These are phyloP conservation scores for Kwoniella newhampshirensis DNA, from an alignment of 768 basidiomycete species.

Conservation along the genomic window DNA sequence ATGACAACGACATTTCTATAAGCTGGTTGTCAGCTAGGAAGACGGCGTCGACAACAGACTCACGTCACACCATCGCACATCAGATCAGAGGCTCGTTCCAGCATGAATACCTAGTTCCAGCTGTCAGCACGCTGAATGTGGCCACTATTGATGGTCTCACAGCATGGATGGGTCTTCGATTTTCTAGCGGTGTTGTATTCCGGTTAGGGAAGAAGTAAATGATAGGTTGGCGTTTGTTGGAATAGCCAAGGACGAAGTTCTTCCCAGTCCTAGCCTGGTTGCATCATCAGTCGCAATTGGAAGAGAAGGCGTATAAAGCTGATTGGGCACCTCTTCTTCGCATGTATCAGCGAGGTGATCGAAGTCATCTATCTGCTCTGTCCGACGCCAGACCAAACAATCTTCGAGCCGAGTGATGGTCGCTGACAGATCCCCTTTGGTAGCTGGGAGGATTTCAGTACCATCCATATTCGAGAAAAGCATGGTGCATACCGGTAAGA, in stretches of 20 bases:
- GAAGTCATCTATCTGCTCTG: constrained; percentile 43
- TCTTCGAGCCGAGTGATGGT: constrained; percentile 42
- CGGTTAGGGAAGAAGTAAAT: constrained; percentile 47
- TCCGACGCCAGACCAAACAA: constrained; percentile 43
- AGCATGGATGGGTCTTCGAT: constrained; percentile 35
- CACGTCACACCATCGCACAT: constrained; percentile 48
- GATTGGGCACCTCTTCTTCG: constrained; percentile 42
- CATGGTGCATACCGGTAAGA: constrained; percentile 26
- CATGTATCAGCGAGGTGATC: constrained; percentile 36
- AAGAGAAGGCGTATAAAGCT: no score
- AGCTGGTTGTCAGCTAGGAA: not conserved
- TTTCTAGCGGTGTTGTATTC: constrained; percentile 31
- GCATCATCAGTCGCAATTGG: not conserved
- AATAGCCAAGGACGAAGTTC: constrained; percentile 41
- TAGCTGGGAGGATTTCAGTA: constrained; percentile 20
- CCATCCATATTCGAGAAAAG: not conserved
- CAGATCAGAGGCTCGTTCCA: constrained; percentile 47
- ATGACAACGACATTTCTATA: constrained; percentile 37
- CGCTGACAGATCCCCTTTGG: constrained; percentile 34
- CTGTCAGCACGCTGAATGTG: constrained; percentile 9
- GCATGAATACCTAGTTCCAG: constrained; percentile 39
- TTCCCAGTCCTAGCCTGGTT: constrained; percentile 43
- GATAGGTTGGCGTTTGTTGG: constrained; percentile 37
- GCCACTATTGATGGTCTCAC: constrained; percentile 21
- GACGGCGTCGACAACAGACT: constrained; percentile 4